A percentile compares a stretch with the other conserved stretches of the same genome.
Evolutionary conservation across 2,329 filamentous ascomycete genomes (phyloP).

Genomic region (Diaporthe eres): DNA sequence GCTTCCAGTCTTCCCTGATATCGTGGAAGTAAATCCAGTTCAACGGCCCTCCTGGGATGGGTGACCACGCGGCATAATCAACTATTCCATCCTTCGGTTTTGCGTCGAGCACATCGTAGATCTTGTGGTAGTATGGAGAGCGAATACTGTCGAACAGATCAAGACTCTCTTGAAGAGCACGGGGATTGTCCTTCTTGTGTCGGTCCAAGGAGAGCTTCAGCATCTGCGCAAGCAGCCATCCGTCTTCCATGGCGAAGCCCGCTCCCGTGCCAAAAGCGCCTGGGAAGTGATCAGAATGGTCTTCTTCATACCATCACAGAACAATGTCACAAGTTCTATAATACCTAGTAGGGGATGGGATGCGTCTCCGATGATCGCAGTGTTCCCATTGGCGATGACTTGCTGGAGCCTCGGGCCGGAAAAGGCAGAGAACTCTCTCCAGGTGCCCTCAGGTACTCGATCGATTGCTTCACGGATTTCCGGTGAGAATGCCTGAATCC

Average conservation of each 20-base stretch:
- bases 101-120: constrained; percentile 33
- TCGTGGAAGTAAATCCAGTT: constrained; percentile 37
- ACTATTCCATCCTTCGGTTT: constrained; percentile 20
- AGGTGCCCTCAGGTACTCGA: constrained; percentile 17
- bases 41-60: constrained; percentile 14
- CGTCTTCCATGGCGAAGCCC: constrained; percentile 37
- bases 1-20: constrained; percentile 23
- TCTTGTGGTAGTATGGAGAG: constrained; percentile 30
- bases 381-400: constrained; percentile 31
- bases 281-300: not conserved
- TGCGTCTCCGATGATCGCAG: constrained; percentile 30
- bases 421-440: constrained; percentile 36
- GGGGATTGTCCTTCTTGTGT: not conserved
- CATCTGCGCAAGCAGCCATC: constrained; percentile 31
- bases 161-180: not conserved
- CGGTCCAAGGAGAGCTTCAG: constrained; percentile 7
- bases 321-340: no score
- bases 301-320: no score
- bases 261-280: constrained; percentile 36
- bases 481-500: constrained; percentile 4
- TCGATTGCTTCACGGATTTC: constrained; percentile 33
- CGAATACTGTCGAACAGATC: constrained; percentile 3
- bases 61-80: constrained; percentile 35
- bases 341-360: constrained; percentile 34
- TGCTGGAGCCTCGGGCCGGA: constrained; percentile 27